Base-by-base conservation (phyloP, 2,329 filamentous ascomycete genomes). In the Thelonectria olida region DNA sequence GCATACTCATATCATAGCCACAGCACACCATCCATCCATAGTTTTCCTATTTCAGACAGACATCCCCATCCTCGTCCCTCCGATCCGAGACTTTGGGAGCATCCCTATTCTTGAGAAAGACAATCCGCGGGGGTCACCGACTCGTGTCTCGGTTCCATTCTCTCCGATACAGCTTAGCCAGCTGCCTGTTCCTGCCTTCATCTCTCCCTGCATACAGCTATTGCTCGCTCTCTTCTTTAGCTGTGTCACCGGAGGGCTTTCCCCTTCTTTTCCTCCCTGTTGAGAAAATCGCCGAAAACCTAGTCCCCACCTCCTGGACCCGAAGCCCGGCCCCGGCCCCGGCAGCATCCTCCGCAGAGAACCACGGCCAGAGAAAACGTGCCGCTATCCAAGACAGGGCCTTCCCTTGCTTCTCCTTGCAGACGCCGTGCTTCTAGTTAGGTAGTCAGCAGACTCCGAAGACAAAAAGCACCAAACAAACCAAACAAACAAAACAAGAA, bases 291-390 rank as follows among this genome's bases (percentile, higher is more conserved):
- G 23, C 57, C 54, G 57, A 56, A 58, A 17, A 50, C 39, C 23
- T 27, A 31, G 34, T 50, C 59, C 44, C 62, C 59, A 62, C 63
- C 61, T 57, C 55, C 52, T 61, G 48, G 67, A 59, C 67, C 67
- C 61, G 67, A 69, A 55, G 28, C 59, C 67, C 67, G 67, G 68
- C 44, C 64, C 66, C 67, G 66, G 67, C 58, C 59, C 66, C 68
- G 68, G 62, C 58, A 62, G 51, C 60, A 63, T 55, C 54, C 44
- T 65, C 57, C 64, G 49, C 59, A 50, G 49, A 58, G 47, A 50
- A 22, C 59, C 65, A 47, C 39, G 64, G 52, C 45, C 57, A 65
- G 62, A 62, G n/a, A n/a, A n/a, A 63, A 49, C 54, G 36, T 63
- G 54, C 61, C 65, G 53, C 62, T 56, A 53, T 51, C 42, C 41